phyloP scores from a whole-genome alignment of 805 yeast genomes.

The Candida endomychidarum region DNA sequence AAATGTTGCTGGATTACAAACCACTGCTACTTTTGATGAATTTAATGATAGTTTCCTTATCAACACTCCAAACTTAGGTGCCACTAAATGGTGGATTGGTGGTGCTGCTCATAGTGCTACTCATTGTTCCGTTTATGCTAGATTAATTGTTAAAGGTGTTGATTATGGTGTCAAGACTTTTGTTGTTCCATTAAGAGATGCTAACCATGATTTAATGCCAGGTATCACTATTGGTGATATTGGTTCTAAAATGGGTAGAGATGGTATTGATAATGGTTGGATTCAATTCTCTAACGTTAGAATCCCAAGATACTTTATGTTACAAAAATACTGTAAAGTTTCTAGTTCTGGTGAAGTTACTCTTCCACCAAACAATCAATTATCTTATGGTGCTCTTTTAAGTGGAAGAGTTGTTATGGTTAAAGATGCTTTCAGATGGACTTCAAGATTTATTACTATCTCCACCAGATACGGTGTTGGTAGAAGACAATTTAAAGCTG shows the following conservation, averaged over 20 bases:
- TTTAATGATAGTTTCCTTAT: constrained; percentile 42
- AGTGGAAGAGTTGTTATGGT: constrained; percentile 49
- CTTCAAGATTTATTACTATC: constrained; percentile 42
- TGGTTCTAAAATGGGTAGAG: constrained; percentile 50
- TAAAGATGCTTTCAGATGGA: constrained; percentile 42
- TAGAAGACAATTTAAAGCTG: constrained; percentile 44
- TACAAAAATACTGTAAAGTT: constrained; percentile 46
- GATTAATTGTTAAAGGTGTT: constrained; percentile 43
- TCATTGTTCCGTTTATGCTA: constrained; percentile 42
- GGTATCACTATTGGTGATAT: constrained; percentile 47
- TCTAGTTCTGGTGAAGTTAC: constrained; percentile 37
- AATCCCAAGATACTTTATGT: constrained; percentile 47
- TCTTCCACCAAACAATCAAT: constrained; percentile 45
- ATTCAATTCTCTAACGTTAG: constrained; percentile 45
- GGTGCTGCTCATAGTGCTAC: constrained; percentile 51
- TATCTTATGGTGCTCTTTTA: constrained; percentile 43
- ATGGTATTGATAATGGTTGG: constrained; percentile 51
- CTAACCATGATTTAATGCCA: constrained; percentile 42
- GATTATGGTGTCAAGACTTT: constrained; percentile 49
- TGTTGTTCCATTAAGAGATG: constrained; percentile 46
- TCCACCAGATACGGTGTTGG: constrained; percentile 47
- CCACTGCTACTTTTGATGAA: constrained; percentile 47
- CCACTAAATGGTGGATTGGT: constrained; percentile 53
- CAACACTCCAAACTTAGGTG: constrained; percentile 48
- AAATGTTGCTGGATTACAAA: constrained; percentile 58